Evolutionary conservation across 371 early-diverging fungal genomes (phyloP), one percentile per base, ranked within the genome.

Genomic region (Haplosporangium sp.): DNA sequence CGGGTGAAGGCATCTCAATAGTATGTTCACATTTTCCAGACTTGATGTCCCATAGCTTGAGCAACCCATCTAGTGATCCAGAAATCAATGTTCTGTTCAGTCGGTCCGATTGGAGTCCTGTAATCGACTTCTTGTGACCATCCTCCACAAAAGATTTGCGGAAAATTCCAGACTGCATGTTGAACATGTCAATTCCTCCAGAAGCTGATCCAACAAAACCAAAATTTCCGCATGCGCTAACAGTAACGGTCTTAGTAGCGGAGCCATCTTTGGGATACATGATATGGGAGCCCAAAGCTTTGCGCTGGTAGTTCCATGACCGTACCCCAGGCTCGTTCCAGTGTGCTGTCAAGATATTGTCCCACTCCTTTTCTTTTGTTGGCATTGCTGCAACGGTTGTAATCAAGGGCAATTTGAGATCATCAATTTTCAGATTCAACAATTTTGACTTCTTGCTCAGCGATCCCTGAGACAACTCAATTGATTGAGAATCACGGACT

Each of bases 201-300:
- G 84, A 78, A 3, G 89, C 85, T 34, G 93, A 88, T 2, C 98
- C 99, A 8, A 96, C 77, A 64, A 96, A 90, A 4, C 92, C 96
- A 90, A 93, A 98, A 84, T 97, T 96, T 60, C 98, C 98, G 71
- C 98, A 98, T 2, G 90, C 84, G 71, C 94, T 95, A 62, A 99
- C 85, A 4, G 90, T 88, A 8, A 94, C 94, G 1, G 92, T 76
- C 83, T 91, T 93, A 48, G 93, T 88, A 0, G 89, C 68, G n/a
- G 89, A 83, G 27, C 84, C 85, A 81, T 95, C 96, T 40, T 83
- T 74, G 53, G 94, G 86, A 1, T 83, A 50, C 63, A 96, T 81
- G 42, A 85, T 71, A 70, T 93, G 90, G 20, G 89, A 85, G 19
- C 96, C 97, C 61, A 97, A 69, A 0, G 88, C 89, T 74, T 93